Evolutionary conservation across 78 protist genomes (phyloP).

Genomic region (Monocercomonoides exilis): DNA sequence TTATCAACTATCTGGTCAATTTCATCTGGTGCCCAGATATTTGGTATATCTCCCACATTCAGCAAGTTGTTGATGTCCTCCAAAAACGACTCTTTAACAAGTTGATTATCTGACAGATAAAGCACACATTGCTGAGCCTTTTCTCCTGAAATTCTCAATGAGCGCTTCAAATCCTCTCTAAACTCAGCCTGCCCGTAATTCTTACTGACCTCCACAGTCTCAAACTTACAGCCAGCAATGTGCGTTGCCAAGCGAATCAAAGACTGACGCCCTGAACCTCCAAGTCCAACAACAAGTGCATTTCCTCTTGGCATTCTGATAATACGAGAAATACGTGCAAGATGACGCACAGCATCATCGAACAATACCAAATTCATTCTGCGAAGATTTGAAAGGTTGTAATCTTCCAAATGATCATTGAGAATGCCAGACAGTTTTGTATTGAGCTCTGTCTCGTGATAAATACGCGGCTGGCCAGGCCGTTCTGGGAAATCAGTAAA

Average conservation of each 20-base stretch:
- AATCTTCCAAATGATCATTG: slow-evolving; percentile 49
- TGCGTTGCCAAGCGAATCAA: slow-evolving; percentile 36
- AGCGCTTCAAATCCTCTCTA: slow-evolving; percentile 13
- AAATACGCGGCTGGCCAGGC: not conserved
- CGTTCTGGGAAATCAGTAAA: not conserved
- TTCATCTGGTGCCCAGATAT: slow-evolving; percentile 48
- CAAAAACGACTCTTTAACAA: slow-evolving; percentile 49
- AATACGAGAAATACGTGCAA: slow-evolving; percentile 42
- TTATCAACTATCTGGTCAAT: slow-evolving; percentile 19
- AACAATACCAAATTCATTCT: slow-evolving; percentile 66
- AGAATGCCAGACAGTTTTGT: not conserved
- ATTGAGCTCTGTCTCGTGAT: not conserved
- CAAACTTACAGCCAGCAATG: slow-evolving; percentile 17
- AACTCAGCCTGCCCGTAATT: slow-evolving; percentile 19
- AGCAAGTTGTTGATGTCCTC: slow-evolving; percentile 66
- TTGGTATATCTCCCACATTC: slow-evolving; percentile 58
- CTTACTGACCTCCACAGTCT: not conserved
- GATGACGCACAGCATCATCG: slow-evolving; percentile 49
- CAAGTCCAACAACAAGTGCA: slow-evolving; percentile 42
- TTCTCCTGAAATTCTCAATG: not conserved
- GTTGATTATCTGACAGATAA: slow-evolving; percentile 53
- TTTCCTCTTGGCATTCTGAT: slow-evolving; percentile 53
- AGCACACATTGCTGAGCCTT: slow-evolving; percentile 31
- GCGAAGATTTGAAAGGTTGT: slow-evolving; percentile 26
- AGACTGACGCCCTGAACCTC: slow-evolving; percentile 51